Evolutionary conservation across 2,329 filamentous ascomycete genomes (phyloP).

Genomic region (Alternaria brassicae): DNA sequence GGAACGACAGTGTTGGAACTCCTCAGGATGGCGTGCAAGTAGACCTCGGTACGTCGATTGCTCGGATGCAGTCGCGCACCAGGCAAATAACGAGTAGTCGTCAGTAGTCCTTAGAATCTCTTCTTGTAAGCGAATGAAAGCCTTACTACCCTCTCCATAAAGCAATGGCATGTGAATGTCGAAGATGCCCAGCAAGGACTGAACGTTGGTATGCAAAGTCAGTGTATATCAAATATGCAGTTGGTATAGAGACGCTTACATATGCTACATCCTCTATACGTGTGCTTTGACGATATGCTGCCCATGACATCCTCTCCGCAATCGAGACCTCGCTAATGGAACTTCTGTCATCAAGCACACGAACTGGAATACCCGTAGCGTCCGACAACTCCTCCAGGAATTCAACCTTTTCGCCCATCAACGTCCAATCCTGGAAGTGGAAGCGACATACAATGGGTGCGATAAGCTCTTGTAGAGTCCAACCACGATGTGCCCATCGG

Average conservation of each 20-base stretch:
- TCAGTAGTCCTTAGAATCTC: constrained; percentile 39
- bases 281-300: constrained; percentile 34
- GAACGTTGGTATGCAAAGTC: background rate
- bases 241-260: background rate
- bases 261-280: constrained; percentile 41
- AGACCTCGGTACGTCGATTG: constrained; percentile 34
- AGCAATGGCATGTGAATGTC: constrained; percentile 42
- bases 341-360: constrained; percentile 28
- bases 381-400: constrained; percentile 32
- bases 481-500: constrained; percentile 38
- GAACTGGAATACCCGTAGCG: constrained; percentile 36
- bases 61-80: constrained; percentile 24
- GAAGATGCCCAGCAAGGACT: constrained; percentile 40
- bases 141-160: constrained; percentile 40
- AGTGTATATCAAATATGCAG: background rate
- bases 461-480: constrained; percentile 42
- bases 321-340: constrained; percentile 29
- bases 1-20: constrained; percentile 29
- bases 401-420: constrained; percentile 37
- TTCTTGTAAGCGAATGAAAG: constrained; percentile 38
- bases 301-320: constrained; percentile 43
- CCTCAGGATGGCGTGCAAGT: constrained; percentile 31
- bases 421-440: constrained; percentile 34
- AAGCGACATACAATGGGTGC: constrained; percentile 35
- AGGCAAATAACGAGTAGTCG: constrained; percentile 40